Conservation (phyloP, 1,284 basidiomycete genomes). For the Apiotrichum gamsii region DNA sequence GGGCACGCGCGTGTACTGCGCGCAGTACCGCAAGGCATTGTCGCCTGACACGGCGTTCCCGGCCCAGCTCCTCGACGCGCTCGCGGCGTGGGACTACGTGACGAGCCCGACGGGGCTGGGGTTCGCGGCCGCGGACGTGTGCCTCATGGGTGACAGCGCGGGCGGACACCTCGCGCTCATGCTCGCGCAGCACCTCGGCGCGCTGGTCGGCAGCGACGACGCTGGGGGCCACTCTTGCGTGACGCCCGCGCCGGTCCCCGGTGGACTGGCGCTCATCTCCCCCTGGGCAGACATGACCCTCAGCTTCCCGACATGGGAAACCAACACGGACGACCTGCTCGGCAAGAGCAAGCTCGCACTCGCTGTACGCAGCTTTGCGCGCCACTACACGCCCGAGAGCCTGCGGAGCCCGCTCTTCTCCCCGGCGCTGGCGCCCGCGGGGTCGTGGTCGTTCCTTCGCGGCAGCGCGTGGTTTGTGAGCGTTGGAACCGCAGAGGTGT, state of each 20-base stretch:
- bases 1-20: constrained; percentile 4
- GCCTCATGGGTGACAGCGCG: constrained; percentile 15
- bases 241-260: constrained; percentile 42
- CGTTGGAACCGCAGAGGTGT: constrained; percentile 34
- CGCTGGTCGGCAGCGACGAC: background rate
- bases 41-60: constrained; percentile 8
- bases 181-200: constrained; percentile 8
- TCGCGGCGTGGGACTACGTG: constrained; percentile 15
- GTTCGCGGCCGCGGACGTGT: constrained; percentile 4
- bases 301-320: constrained; percentile 11
- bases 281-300: constrained; percentile 54
- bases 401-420: constrained; percentile 23
- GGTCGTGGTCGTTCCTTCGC: constrained; percentile 18
- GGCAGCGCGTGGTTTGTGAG: constrained; percentile 26
- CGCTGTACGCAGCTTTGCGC: constrained; percentile 10
- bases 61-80: constrained; percentile 12
- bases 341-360: background rate
- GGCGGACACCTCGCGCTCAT: constrained; percentile 14
- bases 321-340: constrained; percentile 12
- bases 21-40: constrained; percentile 14
- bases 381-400: constrained; percentile 16
- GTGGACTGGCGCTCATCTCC: constrained; percentile 53
- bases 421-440: constrained; percentile 15
- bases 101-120: constrained; percentile 3
- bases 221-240: background rate